Percentiles rank a stretch among this genome's conserved stretches.
Evolutionary conservation across 805 yeast genomes (phyloP).

Genomic region (Metschnikowia matae): DNA sequence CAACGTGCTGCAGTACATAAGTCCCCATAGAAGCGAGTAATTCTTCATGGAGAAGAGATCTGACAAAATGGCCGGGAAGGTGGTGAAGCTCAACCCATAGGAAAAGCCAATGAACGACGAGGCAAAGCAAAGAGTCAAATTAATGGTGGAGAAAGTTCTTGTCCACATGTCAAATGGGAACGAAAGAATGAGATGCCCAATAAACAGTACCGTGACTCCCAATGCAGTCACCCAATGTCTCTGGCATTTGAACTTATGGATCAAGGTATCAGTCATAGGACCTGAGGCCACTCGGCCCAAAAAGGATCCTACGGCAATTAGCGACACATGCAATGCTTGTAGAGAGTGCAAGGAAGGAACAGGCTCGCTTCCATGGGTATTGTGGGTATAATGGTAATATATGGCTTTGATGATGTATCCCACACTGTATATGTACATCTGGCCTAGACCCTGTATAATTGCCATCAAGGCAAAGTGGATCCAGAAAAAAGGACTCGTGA

Average conservation of each 20-base stretch:
- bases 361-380: background rate
- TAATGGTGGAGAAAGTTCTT: constrained; percentile 13
- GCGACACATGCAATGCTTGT: constrained; percentile 33
- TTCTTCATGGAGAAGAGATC: constrained; percentile 32
- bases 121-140: constrained; percentile 20
- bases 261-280: constrained; percentile 28
- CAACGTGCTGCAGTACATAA: constrained; percentile 30
- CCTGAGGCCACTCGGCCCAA: constrained; percentile 31
- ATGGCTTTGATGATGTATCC: constrained; percentile 31
- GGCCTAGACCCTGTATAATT: constrained; percentile 35
- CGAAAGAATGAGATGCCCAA: constrained; percentile 24
- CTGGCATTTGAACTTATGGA: constrained; percentile 21
- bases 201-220: constrained; percentile 27
- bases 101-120: constrained; percentile 31
- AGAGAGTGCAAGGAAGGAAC: constrained; percentile 18
- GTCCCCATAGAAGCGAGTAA: constrained; percentile 33
- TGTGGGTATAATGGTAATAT: constrained; percentile 9
- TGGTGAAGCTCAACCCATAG: constrained; percentile 32
- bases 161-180: constrained; percentile 14
- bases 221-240: constrained; percentile 32
- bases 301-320: constrained; percentile 30
- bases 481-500: constrained; percentile 30
- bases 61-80: constrained; percentile 32
- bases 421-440: constrained; percentile 34
- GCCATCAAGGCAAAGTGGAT: constrained; percentile 29